Conservation (phyloP, 345 rosid species). For the Gossypium herbaceum region DNA sequence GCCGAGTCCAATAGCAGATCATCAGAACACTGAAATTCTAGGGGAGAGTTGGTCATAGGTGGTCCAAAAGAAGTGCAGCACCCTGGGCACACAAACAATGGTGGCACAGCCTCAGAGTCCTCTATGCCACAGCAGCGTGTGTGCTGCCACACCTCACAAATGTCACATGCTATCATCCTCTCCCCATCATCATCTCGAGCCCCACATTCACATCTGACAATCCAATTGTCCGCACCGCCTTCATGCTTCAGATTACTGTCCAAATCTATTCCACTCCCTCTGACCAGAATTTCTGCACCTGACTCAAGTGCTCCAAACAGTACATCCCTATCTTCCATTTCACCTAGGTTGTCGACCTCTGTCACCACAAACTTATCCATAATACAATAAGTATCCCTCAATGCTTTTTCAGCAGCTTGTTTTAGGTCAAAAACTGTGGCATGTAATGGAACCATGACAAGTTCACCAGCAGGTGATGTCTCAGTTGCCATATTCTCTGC, state of each 20-base stretch:
- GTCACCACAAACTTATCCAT: constrained; percentile 48
- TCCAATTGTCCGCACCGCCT: constrained; percentile 77
- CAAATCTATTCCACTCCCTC: constrained; percentile 48
- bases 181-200: constrained; percentile 90
- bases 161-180: constrained; percentile 83
- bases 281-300: constrained; percentile 44
- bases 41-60: constrained; percentile 29
- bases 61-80: constrained; percentile 57
- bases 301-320: constrained; percentile 50
- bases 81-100: constrained; percentile 59
- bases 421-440: constrained; percentile 68
- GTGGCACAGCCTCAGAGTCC: constrained; percentile 63
- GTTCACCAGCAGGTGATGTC: constrained; percentile 51
- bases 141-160: constrained; percentile 91
- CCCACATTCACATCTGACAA: constrained; percentile 68
- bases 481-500: constrained; percentile 20
- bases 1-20: constrained; percentile 29
- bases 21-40: constrained; percentile 25
- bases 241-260: constrained; percentile 41
- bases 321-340: constrained; percentile 41
- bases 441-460: constrained; percentile 51
- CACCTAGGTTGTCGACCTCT: constrained; percentile 45
- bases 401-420: constrained; percentile 47
- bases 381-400: constrained; percentile 67
- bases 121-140: constrained; percentile 72